These are phyloP conservation scores for Tillandsia leiboldiana DNA, from an alignment of 176 grass and related monocot genomes.

Conservation along the genomic window DNA sequence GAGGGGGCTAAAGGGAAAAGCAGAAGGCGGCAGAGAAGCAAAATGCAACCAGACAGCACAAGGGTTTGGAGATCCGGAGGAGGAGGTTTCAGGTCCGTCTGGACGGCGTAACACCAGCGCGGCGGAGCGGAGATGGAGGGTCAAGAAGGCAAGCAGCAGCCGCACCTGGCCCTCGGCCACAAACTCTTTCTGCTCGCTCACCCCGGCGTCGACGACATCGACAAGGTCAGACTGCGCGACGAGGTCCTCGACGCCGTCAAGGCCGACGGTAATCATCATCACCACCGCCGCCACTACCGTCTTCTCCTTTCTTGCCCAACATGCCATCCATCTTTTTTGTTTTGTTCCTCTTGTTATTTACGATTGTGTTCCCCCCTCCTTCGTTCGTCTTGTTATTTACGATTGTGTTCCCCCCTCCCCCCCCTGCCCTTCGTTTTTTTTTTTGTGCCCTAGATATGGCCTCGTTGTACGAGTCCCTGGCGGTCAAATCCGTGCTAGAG, in stretches of 20 bases:
- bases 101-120: slow-evolving; percentile 5
- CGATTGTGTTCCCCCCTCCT: too few species aligned
- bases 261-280: slow-evolving; percentile 40
- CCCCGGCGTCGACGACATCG: slow-evolving; percentile 68
- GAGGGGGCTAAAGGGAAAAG: too few species aligned
- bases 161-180: slow-evolving; percentile 69
- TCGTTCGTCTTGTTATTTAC: too few species aligned
- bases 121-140: slow-evolving; percentile 38
- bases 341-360: too few species aligned
- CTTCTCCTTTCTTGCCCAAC: background rate
- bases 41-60: too few species aligned
- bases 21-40: too few species aligned
- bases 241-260: slow-evolving; percentile 76
- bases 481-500: slow-evolving; percentile 48
- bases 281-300: background rate
- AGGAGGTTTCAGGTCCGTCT: background rate
- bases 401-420: too few species aligned
- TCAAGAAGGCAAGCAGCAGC: slow-evolving; percentile 57
- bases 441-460: slow-evolving; percentile 51
- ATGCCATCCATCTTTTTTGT: too few species aligned
- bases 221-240: slow-evolving; percentile 76
- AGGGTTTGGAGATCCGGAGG: too few species aligned
- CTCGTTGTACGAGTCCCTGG: slow-evolving; percentile 67
- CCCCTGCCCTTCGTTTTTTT: slow-evolving; percentile 22
- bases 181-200: slow-evolving; percentile 86